Conservation (phyloP, 2,329 filamentous ascomycete genomes). For the Botryotinia narcissicola region DNA sequence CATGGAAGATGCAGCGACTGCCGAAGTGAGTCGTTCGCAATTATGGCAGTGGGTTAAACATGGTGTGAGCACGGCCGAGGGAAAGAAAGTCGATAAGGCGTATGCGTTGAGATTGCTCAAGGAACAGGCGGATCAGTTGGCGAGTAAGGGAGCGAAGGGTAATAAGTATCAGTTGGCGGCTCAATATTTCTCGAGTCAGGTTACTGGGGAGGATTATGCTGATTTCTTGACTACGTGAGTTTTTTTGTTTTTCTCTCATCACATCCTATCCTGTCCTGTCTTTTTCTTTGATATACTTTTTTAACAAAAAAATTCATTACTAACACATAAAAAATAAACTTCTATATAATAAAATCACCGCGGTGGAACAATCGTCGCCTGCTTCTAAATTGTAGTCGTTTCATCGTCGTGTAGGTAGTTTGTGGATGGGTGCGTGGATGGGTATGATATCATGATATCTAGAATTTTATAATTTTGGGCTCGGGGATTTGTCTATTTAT, state of each 20-base stretch:
- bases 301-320: background rate
- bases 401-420: background rate
- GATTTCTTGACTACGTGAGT: constrained; percentile 88
- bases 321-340: constrained; percentile 50
- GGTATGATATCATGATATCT: background rate
- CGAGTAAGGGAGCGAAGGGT: constrained; percentile 72
- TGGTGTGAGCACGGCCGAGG: constrained; percentile 74
- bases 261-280: background rate
- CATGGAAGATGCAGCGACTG: constrained; percentile 98
- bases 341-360: constrained; percentile 84
- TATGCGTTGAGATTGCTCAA: constrained; percentile 84
- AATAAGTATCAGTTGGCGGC: constrained; percentile 91
- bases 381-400: constrained; percentile 36
- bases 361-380: constrained; percentile 51
- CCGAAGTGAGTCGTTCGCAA: constrained; percentile 91
- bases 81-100: constrained; percentile 88
- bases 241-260: background rate
- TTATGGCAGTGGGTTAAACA: constrained; percentile 93
- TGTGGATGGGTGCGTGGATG: background rate
- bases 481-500: background rate
- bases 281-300: background rate
- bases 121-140: constrained; percentile 77
- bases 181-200: constrained; percentile 88
- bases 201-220: constrained; percentile 95
- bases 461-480: background rate